Conservation (phyloP, 2,329 filamentous ascomycete species). For the Rhinocladiella mackenziei region DNA sequence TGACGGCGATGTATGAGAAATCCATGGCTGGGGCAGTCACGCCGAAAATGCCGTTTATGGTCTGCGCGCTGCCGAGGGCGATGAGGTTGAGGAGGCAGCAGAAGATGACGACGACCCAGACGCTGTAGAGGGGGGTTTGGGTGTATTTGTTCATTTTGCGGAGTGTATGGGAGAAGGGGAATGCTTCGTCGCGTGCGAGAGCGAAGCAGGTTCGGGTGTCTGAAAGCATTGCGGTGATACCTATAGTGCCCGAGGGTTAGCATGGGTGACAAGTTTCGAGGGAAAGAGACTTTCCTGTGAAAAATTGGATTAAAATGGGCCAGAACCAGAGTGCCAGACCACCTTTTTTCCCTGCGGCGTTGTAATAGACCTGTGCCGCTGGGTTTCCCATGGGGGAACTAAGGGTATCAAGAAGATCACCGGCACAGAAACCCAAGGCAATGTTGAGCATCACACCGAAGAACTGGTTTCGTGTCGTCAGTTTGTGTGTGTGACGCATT, state of each 20-base stretch:
- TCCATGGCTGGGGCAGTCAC: constrained; percentile 52
- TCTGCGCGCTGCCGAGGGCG: constrained; percentile 42
- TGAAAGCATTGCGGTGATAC: background rate
- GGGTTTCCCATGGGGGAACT: constrained; percentile 57
- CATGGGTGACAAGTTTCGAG: no score
- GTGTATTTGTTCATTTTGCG: background rate
- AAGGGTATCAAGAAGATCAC: constrained; percentile 55
- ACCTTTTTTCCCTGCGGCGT: constrained; percentile 55
- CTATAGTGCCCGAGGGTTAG: no score
- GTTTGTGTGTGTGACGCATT: no score
- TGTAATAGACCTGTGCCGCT: constrained; percentile 57
- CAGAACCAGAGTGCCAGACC: constrained; percentile 43
- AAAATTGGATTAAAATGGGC: no score
- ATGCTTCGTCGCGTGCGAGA: background rate
- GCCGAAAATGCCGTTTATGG: constrained; percentile 49
- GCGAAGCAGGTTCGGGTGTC: background rate
- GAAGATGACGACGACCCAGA: background rate
- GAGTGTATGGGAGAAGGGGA: background rate
- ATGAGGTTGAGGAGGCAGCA: background rate
- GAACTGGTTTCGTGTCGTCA: no score
- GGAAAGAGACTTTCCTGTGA: no score
- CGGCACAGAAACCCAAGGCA: constrained; percentile 23
- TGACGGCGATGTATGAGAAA: constrained; percentile 57
- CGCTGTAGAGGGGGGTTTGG: background rate
- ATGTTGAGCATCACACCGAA: background rate